Base-by-base conservation (phyloP, 257 asterid species). In the Phtheirospermum japonicum region DNA sequence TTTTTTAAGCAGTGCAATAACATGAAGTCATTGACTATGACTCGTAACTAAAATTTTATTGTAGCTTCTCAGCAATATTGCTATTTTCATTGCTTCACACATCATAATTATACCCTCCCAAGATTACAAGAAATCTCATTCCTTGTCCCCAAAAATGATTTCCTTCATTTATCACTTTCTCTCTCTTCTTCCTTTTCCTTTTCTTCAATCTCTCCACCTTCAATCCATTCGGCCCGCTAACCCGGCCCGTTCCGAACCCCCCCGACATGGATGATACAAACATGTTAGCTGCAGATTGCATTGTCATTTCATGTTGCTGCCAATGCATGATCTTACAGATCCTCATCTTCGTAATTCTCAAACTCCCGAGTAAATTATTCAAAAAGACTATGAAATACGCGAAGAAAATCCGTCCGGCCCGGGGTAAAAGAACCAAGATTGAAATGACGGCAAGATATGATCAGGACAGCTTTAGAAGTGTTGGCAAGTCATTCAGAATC, bases 241-340 rank as follows among this genome's bases (percentile, higher is more conserved):
- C 59, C 19, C 37, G 4, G 9, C 53, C 20, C 19, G 34, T 17
- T 39, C 57, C 18, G 57, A 68, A 60, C 61, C 8, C 1, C 1
- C n/a, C 23, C 61, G 45, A 61, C 58, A 90, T 87, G 95, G 90
- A 78, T 59, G 97, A 90, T 66, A 57, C 58, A 14, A 85, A 82
- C 75, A 66, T 71, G 54, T 65, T 79, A 28, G 96, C 90, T 12
- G 96, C 95, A 7, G 97, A 90, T 43, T 87, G 97, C 76, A 67
- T 87, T 49, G 95, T 90, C 69, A 33, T 90, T 46, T 82, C 81
- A 17, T 90, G 97, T 54, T 90, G 97, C 77, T 90, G 96, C 59
- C 85, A 85, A 52, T 87, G 95, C 77, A 67, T 90, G 85, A 69
- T 90, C 66, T 79, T 90, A 66, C 90, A 90, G 64, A 63, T 90